phyloP scores from a whole-genome alignment of 2,329 filamentous ascomycete genomes.

The Penicillium sp. region DNA sequence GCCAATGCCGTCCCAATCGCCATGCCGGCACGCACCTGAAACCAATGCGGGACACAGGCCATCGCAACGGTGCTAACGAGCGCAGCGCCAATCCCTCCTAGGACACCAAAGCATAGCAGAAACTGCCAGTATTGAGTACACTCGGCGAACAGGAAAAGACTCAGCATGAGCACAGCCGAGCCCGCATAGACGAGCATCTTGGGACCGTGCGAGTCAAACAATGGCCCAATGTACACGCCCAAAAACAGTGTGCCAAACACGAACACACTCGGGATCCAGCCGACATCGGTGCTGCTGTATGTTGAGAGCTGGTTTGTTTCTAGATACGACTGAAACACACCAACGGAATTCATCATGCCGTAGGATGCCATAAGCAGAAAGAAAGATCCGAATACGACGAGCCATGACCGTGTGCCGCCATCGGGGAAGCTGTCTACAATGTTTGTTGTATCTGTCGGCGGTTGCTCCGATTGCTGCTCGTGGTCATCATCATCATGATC shows the following conservation, averaged over 20 bases:
- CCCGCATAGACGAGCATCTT: conserved; percentile 39
- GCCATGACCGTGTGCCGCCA: conserved; percentile 33
- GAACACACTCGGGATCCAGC: conserved; percentile 50
- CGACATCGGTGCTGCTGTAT: conserved; percentile 44
- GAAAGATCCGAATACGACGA: conserved; percentile 36
- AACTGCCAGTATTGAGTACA: conserved; percentile 50
- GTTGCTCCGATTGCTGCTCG: not conserved
- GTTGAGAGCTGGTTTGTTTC: conserved; percentile 41
- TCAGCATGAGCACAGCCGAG: conserved; percentile 34
- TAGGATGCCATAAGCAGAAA: conserved; percentile 37
- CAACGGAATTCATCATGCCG: conserved; percentile 50
- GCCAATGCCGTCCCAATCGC: conserved; percentile 40
- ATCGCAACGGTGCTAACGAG: conserved; percentile 37
- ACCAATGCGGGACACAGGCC: conserved; percentile 41
- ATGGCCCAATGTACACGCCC: conserved; percentile 47
- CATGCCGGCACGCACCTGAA: conserved; percentile 35
- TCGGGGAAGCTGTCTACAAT: conserved; percentile 25
- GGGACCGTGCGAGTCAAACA: conserved; percentile 50
- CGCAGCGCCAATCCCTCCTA: conserved; percentile 34
- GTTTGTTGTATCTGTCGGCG: not conserved
- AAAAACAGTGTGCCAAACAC: conserved; percentile 43
- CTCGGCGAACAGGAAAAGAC: conserved; percentile 46
- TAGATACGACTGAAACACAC: conserved; percentile 48
- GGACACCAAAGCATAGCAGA: conserved; percentile 37
- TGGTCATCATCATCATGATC: not conserved